Evolutionary conservation across 73 alveolate genomes (phyloP).

Genomic region (Diophrys sp.): DNA sequence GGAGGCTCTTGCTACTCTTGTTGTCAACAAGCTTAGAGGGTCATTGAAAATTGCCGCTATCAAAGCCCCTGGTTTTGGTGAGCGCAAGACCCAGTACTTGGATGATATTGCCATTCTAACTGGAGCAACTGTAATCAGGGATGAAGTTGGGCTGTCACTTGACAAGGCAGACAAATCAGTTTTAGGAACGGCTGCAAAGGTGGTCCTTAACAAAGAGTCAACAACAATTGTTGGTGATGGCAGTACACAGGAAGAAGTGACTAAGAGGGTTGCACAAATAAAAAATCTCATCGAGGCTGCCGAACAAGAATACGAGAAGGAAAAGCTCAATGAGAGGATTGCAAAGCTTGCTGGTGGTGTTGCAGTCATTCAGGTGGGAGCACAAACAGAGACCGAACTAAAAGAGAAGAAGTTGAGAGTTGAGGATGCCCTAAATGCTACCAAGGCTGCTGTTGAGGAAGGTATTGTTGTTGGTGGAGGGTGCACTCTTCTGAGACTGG

Average conservation of each 20-base stretch:
- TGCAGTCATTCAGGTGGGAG: slow-evolving; percentile 97
- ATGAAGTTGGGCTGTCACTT: slow-evolving; percentile 78
- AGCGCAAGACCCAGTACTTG: slow-evolving; percentile 84
- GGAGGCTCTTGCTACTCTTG: slow-evolving; percentile 89
- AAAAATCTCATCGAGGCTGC: slow-evolving; percentile 63
- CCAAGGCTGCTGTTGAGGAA: slow-evolving; percentile 95
- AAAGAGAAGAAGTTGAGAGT: slow-evolving; percentile 93
- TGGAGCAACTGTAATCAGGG: slow-evolving; percentile 86
- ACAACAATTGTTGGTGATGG: slow-evolving; percentile 91
- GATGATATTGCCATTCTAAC: slow-evolving; percentile 85
- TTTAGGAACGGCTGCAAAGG: slow-evolving; percentile 79
- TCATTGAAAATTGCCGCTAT: slow-evolving; percentile 94
- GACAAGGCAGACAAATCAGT: slow-evolving; percentile 69
- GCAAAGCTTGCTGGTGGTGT: slow-evolving; percentile 95
- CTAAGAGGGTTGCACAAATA: slow-evolving; percentile 68
- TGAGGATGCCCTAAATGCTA: slow-evolving; percentile 91
- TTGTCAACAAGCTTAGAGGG: slow-evolving; percentile 89
- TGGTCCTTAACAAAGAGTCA: slow-evolving; percentile 84
- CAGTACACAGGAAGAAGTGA: slow-evolving; percentile 69
- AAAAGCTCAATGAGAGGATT: slow-evolving; percentile 90
- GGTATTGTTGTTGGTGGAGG: slow-evolving; percentile 97
- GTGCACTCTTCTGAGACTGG: slow-evolving; percentile 84
- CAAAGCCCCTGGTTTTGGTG: slow-evolving; percentile 97
- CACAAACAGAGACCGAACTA: slow-evolving; percentile 91
- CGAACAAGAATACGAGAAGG: slow-evolving; percentile 81